These are phyloP conservation scores for Chrysoporthe deuterocubensis DNA, from an alignment of 2,329 filamentous ascomycete species.

Conservation along the genomic window DNA sequence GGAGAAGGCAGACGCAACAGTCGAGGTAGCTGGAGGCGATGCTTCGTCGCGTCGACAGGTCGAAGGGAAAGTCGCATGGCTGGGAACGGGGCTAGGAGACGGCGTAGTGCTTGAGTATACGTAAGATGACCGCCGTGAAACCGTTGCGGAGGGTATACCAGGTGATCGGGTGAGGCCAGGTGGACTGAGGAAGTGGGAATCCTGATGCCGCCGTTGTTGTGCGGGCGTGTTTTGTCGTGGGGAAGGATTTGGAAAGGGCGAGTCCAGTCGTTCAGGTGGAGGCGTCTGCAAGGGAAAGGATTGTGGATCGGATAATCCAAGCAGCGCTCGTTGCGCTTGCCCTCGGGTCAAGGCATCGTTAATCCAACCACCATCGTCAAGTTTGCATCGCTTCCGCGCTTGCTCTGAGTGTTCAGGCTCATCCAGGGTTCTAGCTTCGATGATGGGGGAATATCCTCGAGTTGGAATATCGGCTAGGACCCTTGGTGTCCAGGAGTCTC, in stretches of 20 bases:
- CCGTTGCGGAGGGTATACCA: neutral
- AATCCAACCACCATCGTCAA: slow-evolving; percentile 15
- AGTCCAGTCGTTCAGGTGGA: neutral
- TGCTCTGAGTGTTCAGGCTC: neutral
- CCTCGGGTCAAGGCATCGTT: neutral
- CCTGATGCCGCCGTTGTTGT: neutral
- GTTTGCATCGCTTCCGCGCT: slow-evolving; percentile 8
- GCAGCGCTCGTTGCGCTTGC: neutral
- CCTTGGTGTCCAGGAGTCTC: neutral
- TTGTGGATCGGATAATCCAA: neutral
- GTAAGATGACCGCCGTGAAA: slow-evolving; percentile 18
- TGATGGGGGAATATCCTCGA: neutral
- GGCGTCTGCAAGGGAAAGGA: slow-evolving; percentile 9
- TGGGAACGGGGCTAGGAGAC: slow-evolving; percentile 19
- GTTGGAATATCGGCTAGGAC: neutral
- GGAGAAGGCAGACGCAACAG: slow-evolving; percentile 7
- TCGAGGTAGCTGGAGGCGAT: slow-evolving; percentile 18
- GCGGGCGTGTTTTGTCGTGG: neutral
- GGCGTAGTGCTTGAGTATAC: slow-evolving; percentile 5
- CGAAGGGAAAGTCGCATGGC: neutral
- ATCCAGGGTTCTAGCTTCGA: neutral
- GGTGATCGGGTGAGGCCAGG: neutral
- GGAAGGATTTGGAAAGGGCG: neutral
- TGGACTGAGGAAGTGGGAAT: slow-evolving; percentile 5
- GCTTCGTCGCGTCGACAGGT: neutral